Base-by-base conservation (phyloP, 2,329 filamentous ascomycete species). In the Pseudopyricularia cyperi region DNA sequence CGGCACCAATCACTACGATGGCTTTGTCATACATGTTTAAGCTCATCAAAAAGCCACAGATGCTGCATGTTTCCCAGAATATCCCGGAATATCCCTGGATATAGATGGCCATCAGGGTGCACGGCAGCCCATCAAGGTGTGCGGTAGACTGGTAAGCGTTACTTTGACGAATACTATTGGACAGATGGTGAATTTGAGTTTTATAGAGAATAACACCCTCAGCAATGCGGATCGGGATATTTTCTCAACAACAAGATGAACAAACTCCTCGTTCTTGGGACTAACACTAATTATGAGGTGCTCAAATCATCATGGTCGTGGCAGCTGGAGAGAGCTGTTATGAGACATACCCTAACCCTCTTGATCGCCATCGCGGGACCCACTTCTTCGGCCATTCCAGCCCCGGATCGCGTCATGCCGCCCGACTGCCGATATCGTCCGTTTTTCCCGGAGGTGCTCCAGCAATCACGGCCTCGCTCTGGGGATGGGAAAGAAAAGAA, bases 361-460 rank as follows among this genome's bases (percentile, higher is more conserved):
- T 22, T 3, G 17, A 11, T 1, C 4, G n/a, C 4, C 4, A 7
- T 19, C 11, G 17, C 22, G 7, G 7, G 37, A n/a, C n/a, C 37
- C 37, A 42, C 17, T 19, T 12, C 24, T 44, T 7, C 39, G 17
- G n/a, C 39, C 39, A 44, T 33, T 17, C 47, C 34, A 48, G 51
- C 12, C 17, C 30, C 28, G 51, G 30, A 52, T 52, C 35, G 19
- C 44, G 42, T 42, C 42, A 48, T 33, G 30, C 51, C 51, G 51
- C 44, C 32, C 46, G 42, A 34, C 51, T 44, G 51, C 51, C 24
- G 33, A 15, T 11, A 28, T 44, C n/a, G 53, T 54, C 22, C 46
- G 47, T 37, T 51, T 62, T 19, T 56, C 9, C 17, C 37, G 37
- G 11, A n/a, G 22, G 22, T 19, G 37, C 17, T 42, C 22, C 8